Conservation (phyloP, 2,329 filamentous ascomycete genomes). For the Arthrinium phaeospermum region DNA sequence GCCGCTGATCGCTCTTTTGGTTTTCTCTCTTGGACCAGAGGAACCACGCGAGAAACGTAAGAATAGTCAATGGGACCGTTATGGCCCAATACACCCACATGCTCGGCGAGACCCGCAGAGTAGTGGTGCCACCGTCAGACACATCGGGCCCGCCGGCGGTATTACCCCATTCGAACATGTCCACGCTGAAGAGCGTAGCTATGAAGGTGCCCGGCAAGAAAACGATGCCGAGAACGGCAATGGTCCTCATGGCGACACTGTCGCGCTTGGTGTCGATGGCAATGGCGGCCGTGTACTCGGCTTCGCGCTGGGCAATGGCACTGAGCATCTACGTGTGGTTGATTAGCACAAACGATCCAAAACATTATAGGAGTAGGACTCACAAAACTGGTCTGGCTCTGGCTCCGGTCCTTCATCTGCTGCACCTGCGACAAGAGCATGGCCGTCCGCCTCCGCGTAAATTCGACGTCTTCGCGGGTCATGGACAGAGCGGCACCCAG, state of each 20-base stretch:
- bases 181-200: not conserved
- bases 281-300: slow-evolving; percentile 7
- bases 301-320: not conserved
- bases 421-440: not conserved
- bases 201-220: slow-evolving; percentile 17
- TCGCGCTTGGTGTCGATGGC: slow-evolving; percentile 16
- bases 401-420: not conserved
- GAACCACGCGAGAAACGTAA: not conserved
- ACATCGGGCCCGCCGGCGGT: not conserved
- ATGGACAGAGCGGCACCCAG: not conserved
- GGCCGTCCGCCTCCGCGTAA: not conserved
- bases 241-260: slow-evolving; percentile 16
- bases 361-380: not conserved
- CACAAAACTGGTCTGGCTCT: not conserved
- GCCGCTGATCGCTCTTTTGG: not conserved
- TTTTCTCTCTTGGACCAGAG: not conserved
- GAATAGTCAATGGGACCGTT: not conserved
- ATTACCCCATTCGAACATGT: not conserved
- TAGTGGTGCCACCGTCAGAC: not conserved
- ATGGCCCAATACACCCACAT: not conserved
- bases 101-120: not conserved
- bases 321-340: not conserved
- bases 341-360: too few species aligned
- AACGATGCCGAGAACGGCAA: slow-evolving; percentile 10
- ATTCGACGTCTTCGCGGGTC: not conserved